Evolutionary conservation across 192 early-diverging fungal genomes (phyloP), one percentile per base, ranked within the genome.

Genomic region (Chytriomyces sp.): DNA sequence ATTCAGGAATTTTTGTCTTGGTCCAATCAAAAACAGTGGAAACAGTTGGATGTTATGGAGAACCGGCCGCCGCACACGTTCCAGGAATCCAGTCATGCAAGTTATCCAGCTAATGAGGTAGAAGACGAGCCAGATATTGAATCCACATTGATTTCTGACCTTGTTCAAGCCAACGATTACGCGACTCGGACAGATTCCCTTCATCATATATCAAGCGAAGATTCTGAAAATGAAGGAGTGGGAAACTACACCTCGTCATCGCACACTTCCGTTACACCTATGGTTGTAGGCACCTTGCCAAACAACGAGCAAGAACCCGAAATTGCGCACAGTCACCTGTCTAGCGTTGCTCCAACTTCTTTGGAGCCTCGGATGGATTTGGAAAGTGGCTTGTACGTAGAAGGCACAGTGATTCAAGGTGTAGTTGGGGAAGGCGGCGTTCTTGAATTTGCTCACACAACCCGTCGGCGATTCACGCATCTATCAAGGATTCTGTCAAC

Each of bases 301-400:
- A 25, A 6, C 8, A 25, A 7, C 7, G 41, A 7, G 19, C 8
- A 44, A 44, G 41, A 7, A 44, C 8, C 41, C 55, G 28, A 57
- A 57, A 57, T 57, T 57, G 6, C 55, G 8, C 55, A 25, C n/a
- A n/a, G n/a, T n/a, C n/a, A n/a, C n/a, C n/a, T n/a, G n/a, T n/a
- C n/a, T n/a, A n/a, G n/a, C n/a, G n/a, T n/a, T n/a, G 17, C 59
- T 19, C 59, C 59, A 7, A 10, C 10, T 6, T 8, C 59, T 7
- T 12, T 61, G 6, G 37, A 61, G 10, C 59, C 59, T 10, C 59
- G 59, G 33, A 61, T 61, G 59, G 59, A 61, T 61, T 10, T 61
- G 10, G 59, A 61, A 39, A 34, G 12, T 34, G 33, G 59, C 30
- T 7, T 37, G 59, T 61, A 34, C 28, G 33, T 61, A 6, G 26